Conservation (phyloP, 441 rosid species). For the Biscutella laevigata region DNA sequence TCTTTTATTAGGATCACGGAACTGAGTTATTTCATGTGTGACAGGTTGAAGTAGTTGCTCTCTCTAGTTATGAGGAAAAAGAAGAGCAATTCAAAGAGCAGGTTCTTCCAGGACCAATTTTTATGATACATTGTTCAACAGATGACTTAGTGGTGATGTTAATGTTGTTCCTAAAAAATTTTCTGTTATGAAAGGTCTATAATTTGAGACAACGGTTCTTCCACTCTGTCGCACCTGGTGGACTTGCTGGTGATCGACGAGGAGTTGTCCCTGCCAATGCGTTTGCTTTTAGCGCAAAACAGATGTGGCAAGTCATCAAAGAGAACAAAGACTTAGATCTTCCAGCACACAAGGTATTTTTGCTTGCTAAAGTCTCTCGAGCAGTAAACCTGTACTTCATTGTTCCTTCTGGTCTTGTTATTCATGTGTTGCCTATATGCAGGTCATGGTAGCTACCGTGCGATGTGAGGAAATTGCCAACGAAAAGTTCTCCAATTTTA, state of each 20-base stretch:
- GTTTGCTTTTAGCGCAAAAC: conserved; percentile 83
- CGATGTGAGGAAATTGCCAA: conserved; percentile 98
- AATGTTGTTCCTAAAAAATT: neutral
- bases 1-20: conserved; percentile 13
- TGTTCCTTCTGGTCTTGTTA: conserved; percentile 3
- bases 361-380: conserved; percentile 2
- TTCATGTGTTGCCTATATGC: conserved; percentile 10
- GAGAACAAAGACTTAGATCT: conserved; percentile 98
- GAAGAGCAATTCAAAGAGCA: conserved; percentile 95
- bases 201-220: conserved; percentile 75
- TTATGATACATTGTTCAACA: neutral
- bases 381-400: neutral
- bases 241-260: conserved; percentile 97
- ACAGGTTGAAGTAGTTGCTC: conserved; percentile 97
- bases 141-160: neutral
- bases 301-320: conserved; percentile 95
- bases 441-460: conserved; percentile 99
- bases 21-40: conserved; percentile 12
- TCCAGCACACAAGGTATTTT: conserved; percentile 97
- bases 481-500: conserved; percentile 59
- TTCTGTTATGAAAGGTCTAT: conserved; percentile 48
- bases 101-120: conserved; percentile 36
- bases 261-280: conserved; percentile 99
- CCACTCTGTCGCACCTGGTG: conserved; percentile 97
- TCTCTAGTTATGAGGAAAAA: conserved; percentile 96